These are phyloP conservation scores for Periglandula ipomoeae DNA, from an alignment of 2,329 filamentous ascomycete species.

Conservation along the genomic window DNA sequence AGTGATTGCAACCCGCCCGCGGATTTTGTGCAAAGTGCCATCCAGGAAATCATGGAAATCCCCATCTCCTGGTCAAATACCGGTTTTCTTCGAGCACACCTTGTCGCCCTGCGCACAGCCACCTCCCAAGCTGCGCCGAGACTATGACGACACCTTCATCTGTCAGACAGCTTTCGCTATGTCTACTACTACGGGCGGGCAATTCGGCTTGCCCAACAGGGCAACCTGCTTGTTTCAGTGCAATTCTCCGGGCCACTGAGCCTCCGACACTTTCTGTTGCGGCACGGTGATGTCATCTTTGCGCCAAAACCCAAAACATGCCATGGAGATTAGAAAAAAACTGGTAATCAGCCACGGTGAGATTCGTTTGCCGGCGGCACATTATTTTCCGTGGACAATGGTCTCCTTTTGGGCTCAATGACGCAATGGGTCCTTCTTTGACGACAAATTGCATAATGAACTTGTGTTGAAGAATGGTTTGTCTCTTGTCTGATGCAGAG, in stretches of 20 bases:
- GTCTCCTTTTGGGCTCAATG: too few relatives aligned
- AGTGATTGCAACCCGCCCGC: not conserved
- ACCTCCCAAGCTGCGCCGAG: not conserved
- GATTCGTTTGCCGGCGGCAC: too few relatives aligned
- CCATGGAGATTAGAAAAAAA: too few relatives aligned
- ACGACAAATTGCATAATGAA: too few relatives aligned
- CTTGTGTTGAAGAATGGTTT: too few relatives aligned
- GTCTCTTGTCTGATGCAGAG: too few relatives aligned
- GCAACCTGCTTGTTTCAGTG: not conserved
- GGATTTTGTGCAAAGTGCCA: not conserved
- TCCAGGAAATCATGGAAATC: not conserved
- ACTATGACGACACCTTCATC: not conserved
- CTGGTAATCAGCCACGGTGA: too few relatives aligned
- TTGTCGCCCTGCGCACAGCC: not conserved
- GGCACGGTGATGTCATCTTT: too few relatives aligned
- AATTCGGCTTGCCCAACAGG: not conserved
- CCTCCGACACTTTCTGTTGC: constrained; percentile 57
- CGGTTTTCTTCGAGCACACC: not conserved
- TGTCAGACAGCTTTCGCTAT: not conserved
- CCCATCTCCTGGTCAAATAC: not conserved
- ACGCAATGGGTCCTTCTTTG: too few relatives aligned
- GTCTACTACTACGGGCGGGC: too few relatives aligned
- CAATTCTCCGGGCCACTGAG: constrained; percentile 32
- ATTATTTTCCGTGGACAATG: too few relatives aligned
- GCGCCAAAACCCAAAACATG: too few relatives aligned